Evolutionary conservation across 179 eudicot genomes (phyloP).

Genomic region (Kewa caespitosa): DNA sequence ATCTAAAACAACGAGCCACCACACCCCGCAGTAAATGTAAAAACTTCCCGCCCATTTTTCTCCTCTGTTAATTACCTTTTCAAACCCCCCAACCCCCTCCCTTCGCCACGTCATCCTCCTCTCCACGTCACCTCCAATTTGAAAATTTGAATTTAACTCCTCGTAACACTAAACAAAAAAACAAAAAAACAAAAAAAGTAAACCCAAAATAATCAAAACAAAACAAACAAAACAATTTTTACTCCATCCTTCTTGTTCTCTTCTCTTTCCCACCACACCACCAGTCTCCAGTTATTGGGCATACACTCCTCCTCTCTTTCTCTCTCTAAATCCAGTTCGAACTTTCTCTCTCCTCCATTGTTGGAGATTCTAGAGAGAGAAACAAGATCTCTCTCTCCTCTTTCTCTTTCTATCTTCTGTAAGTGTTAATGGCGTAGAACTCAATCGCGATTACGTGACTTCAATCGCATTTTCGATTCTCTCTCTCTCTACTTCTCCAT

Average conservation of each 20-base stretch:
- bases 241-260: constrained; percentile 35
- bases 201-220: not conserved
- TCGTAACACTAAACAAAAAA: not conserved
- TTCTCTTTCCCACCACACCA: constrained; percentile 5
- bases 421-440: not conserved
- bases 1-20: constrained; percentile 17
- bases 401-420: constrained; percentile 22
- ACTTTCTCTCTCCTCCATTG: too few relatives aligned
- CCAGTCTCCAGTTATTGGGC: constrained; percentile 25
- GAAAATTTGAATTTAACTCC: constrained; percentile 22
- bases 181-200: not conserved
- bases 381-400: not conserved
- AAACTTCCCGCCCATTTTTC: constrained; percentile 31
- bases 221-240: not conserved
- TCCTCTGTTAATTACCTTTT: not conserved
- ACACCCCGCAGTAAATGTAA: constrained; percentile 30
- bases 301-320: constrained; percentile 14
- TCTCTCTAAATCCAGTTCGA: too few relatives aligned
- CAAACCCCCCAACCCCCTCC: not conserved
- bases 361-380: too few relatives aligned
- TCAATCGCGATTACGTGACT: not conserved
- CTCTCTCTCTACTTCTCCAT: not conserved
- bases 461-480: not conserved
- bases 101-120: constrained; percentile 28
- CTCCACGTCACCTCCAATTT: constrained; percentile 29